Conservation (phyloP, 2,329 filamentous ascomycete genomes). For the Penicillium polonicum region DNA sequence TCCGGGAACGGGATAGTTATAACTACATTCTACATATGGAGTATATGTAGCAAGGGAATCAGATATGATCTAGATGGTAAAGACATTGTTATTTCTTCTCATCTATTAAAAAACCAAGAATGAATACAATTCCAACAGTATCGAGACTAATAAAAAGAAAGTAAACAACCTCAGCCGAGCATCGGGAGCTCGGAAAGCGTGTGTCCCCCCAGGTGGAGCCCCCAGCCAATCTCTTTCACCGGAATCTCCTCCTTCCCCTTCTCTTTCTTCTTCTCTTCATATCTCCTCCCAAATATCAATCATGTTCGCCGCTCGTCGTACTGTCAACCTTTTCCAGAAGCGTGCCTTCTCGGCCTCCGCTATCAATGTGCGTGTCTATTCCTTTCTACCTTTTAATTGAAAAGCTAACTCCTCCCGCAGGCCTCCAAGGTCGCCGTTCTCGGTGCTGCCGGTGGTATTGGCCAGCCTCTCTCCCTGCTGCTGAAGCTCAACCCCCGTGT, state of each 20-base stretch:
- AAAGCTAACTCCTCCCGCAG: conserved; percentile 48
- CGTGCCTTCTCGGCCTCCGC: conserved; percentile 79
- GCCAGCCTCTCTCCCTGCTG: conserved; percentile 94
- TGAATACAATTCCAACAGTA: neutral
- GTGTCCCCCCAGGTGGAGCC: conserved; percentile 2
- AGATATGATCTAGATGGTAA: neutral
- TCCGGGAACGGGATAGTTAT: too few species aligned
- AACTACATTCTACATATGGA: too few species aligned
- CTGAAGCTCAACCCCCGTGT: conserved; percentile 98
- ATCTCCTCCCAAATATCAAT: conserved; percentile 30
- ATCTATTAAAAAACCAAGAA: neutral
- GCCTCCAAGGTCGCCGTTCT: conserved; percentile 96
- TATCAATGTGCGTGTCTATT: conserved; percentile 61
- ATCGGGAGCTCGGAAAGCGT: conserved; percentile 22
- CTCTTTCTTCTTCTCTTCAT: conserved; percentile 22
- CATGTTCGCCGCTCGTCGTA: conserved; percentile 71
- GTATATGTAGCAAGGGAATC: too few species aligned
- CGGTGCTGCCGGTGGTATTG: conserved; percentile 96
- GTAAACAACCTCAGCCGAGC: conserved; percentile 13
- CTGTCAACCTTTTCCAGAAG: conserved; percentile 62
- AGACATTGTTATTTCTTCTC: neutral
- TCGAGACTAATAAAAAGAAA: neutral
- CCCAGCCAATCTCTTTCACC: conserved; percentile 12
- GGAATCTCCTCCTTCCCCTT: conserved; percentile 15
- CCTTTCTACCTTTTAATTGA: neutral